Conservation (phyloP, 176 grass and related monocot genomes). For the Oryza rufipogon region DNA sequence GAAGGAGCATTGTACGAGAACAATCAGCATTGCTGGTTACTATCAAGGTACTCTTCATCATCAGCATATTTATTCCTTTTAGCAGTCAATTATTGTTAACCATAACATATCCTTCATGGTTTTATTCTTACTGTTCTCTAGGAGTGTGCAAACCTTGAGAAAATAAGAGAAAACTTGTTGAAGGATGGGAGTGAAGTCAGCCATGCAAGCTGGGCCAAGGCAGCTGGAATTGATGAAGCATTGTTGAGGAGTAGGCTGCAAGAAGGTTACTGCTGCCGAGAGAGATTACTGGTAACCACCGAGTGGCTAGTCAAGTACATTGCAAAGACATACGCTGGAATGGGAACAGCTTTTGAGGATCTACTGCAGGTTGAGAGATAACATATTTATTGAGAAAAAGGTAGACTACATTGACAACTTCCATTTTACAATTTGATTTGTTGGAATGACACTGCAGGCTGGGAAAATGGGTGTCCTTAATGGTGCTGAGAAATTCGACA, state of each 20-base stretch:
- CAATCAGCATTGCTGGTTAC: slow-evolving; percentile 64
- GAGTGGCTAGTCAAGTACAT: slow-evolving; percentile 74
- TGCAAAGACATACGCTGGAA: slow-evolving; percentile 68
- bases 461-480: slow-evolving; percentile 82
- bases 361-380: slow-evolving; percentile 70
- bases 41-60: slow-evolving; percentile 61
- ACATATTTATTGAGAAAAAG: not conserved
- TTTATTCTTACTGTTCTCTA: slow-evolving; percentile 24
- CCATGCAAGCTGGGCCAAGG: slow-evolving; percentile 70
- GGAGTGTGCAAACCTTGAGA: slow-evolving; percentile 79
- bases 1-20: slow-evolving; percentile 51
- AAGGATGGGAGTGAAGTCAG: slow-evolving; percentile 53
- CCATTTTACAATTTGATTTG: not conserved
- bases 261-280: slow-evolving; percentile 68
- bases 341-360: slow-evolving; percentile 80
- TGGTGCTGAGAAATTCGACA: slow-evolving; percentile 84
- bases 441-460: slow-evolving; percentile 49
- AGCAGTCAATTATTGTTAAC: slow-evolving; percentile 17
- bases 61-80: slow-evolving; percentile 6
- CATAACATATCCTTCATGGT: slow-evolving; percentile 1
- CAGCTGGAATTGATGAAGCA: slow-evolving; percentile 61
- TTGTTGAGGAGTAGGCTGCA: slow-evolving; percentile 55
- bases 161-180: slow-evolving; percentile 55
- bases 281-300: slow-evolving; percentile 64
- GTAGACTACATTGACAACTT: not conserved